A percentile compares a stretch with the other conserved stretches of the same genome.
These are phyloP conservation scores for Penicillium sp. DNA, from an alignment of 2,329 filamentous ascomycete genomes.

Conservation along the genomic window DNA sequence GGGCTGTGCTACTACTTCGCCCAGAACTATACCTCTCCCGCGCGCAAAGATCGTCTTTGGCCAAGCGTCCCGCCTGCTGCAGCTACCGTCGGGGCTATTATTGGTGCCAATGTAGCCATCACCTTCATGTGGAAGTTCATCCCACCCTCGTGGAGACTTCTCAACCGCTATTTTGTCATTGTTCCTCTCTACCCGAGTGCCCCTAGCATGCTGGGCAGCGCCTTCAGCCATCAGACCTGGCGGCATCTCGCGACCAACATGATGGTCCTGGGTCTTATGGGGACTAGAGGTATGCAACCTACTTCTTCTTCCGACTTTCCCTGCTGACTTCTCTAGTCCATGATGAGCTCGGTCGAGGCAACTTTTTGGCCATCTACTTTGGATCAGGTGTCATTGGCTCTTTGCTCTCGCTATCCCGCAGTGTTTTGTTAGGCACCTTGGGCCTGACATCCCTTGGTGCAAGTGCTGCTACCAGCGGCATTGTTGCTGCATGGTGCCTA, in stretches of 20 bases:
- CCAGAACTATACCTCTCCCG: constrained; percentile 54
- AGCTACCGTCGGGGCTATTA: constrained; percentile 56
- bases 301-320: neutral
- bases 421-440: constrained; percentile 50
- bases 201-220: constrained; percentile 56
- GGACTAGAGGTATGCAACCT: constrained; percentile 48
- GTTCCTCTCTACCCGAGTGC: constrained; percentile 58
- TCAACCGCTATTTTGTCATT: constrained; percentile 62
- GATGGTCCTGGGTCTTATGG: constrained; percentile 58
- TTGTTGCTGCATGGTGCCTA: constrained; percentile 56
- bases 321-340: constrained; percentile 11
- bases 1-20: constrained; percentile 51
- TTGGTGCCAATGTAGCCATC: constrained; percentile 55
- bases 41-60: constrained; percentile 53
- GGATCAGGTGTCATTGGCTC: constrained; percentile 53
- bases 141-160: constrained; percentile 58
- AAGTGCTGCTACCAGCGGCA: constrained; percentile 55
- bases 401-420: constrained; percentile 49
- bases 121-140: constrained; percentile 56
- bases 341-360: constrained; percentile 57
- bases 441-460: constrained; percentile 55
- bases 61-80: constrained; percentile 55
- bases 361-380: constrained; percentile 59
- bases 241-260: constrained; percentile 60
- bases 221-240: constrained; percentile 61